Evolutionary conservation across 2,329 filamentous ascomycete genomes (phyloP).

Genomic region (Trichoderma koningiopsis): DNA sequence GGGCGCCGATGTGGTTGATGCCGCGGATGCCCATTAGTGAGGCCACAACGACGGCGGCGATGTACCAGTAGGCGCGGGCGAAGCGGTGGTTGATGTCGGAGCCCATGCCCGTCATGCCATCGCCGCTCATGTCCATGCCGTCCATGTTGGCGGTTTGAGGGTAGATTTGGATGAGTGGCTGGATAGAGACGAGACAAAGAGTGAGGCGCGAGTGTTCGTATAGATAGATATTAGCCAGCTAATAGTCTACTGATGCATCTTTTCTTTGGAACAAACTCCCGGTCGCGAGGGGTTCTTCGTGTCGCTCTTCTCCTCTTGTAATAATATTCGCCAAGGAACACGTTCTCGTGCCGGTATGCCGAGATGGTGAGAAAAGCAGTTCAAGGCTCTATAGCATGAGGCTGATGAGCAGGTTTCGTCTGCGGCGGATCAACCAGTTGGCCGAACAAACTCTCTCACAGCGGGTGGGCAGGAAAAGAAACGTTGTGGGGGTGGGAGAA

Average conservation of each 20-base stretch:
- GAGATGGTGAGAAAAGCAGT: background rate
- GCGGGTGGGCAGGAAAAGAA: constrained; percentile 15
- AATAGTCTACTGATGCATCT: background rate
- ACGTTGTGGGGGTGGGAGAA: background rate
- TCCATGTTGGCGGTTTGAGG: constrained; percentile 18
- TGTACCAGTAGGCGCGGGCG: constrained; percentile 62
- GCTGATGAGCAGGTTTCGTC: constrained; percentile 13
- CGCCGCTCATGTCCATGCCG: constrained; percentile 32
- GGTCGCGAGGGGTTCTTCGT: background rate
- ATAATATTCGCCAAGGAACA: background rate
- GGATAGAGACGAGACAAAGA: background rate
- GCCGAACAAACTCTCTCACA: constrained; percentile 25
- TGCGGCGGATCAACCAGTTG: background rate
- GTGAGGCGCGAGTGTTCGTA: background rate
- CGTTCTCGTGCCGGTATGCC: background rate
- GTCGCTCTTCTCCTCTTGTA: background rate
- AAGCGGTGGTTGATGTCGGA: constrained; percentile 52
- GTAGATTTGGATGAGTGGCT: background rate
- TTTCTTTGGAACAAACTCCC: background rate
- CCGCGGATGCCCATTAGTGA: constrained; percentile 45
- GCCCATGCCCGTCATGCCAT: constrained; percentile 42
- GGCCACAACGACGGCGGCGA: constrained; percentile 53
- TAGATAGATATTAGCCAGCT: background rate
- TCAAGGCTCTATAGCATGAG: background rate
- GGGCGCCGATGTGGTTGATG: constrained; percentile 48